Evolutionary conservation across 2,329 filamentous ascomycete species (phyloP).

Genomic region (Aspergillus caelatus): DNA sequence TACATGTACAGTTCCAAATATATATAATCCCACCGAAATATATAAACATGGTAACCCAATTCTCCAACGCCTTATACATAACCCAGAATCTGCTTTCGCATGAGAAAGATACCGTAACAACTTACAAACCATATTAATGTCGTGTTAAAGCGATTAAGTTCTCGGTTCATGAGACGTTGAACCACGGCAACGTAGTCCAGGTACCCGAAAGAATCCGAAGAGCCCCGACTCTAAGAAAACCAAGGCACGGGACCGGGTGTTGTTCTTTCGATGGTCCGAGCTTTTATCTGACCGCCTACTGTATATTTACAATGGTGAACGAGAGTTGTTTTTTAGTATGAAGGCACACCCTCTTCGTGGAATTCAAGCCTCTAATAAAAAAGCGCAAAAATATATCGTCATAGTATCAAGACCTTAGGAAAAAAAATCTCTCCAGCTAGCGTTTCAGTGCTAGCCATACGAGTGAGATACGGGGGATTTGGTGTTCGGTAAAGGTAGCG

Average conservation of each 20-base stretch:
- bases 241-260: no score
- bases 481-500: background rate
- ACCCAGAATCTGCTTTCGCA: background rate
- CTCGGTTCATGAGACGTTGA: background rate
- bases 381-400: background rate
- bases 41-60: background rate
- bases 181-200: background rate
- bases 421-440: background rate
- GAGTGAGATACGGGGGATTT: background rate
- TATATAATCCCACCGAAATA: background rate
- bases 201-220: background rate
- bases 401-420: background rate
- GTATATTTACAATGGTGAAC: background rate
- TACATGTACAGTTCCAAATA: background rate
- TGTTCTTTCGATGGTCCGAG: background rate
- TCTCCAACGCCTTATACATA: background rate
- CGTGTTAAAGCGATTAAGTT: background rate
- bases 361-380: background rate
- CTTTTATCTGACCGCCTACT: background rate
- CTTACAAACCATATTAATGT: background rate
- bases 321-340: background rate
- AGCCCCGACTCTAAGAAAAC: no score
- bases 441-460: background rate
- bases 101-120: background rate
- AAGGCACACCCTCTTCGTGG: background rate